Base-by-base conservation (phyloP, 2,329 filamentous ascomycete species). In the Ophiostoma angusticollis region DNA sequence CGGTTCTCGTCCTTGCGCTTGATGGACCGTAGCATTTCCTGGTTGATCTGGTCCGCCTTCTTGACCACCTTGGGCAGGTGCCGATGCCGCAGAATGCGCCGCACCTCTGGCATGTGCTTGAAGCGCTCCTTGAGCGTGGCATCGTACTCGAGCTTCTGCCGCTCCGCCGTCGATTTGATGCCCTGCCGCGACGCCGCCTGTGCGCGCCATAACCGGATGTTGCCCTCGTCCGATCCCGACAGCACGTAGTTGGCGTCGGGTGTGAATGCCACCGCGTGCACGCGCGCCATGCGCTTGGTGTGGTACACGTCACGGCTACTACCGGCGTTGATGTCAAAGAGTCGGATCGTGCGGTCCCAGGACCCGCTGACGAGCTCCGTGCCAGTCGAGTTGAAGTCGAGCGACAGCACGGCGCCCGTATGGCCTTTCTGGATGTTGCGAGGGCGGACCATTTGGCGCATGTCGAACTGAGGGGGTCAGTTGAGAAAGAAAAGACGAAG, bases 221-320 rank as follows among this genome's bases (percentile, higher is more conserved):
- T 94, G 47, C 91, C 91, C 56, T 96, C 91, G 56, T 96, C 91
- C 12, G 82, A 91, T 31, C 89, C 91, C 5, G 82, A 86, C 33
- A 98, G 71, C 17, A 98, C 63, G 57, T 93, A 98, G 51, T 84
- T 84, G 48, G 81, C 79, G 58, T 98, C 91, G 6, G 86, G 83
- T 0, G 86, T 91, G 38, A 41, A 49, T 13, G 27, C 39, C 6
- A 49, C 45, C 6, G 46, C 37, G 16, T 50, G 93, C 40, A 95
- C 86, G 50, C 89, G 75, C 65, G 96, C 89, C 89, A 95, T 95
- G 47, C 91, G 78, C 63, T 95, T 93, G 14, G 91, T 96, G 65
- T 96, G 87, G 62, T 96, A 98, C 35, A 95, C 78, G 54, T 98
- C 91, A 50, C 87, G 73, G 12, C 83, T 87, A 60, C 91, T 84